These are phyloP conservation scores for Nitzschia putrida DNA, from an alignment of 108 stramenopile genomes.

Conservation along the genomic window DNA sequence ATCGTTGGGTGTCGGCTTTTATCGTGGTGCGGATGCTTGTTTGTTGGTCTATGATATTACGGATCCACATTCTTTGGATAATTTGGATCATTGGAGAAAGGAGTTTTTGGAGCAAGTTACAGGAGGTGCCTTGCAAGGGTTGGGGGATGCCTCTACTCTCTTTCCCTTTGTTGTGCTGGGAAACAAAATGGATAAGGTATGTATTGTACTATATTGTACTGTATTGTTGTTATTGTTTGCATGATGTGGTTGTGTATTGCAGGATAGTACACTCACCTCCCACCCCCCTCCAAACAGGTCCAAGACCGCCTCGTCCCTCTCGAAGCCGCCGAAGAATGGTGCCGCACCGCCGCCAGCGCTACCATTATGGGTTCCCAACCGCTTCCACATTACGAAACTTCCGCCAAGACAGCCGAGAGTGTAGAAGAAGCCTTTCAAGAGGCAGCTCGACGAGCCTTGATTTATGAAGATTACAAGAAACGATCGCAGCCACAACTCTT, in stretches of 20 bases:
- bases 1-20: slow-evolving; percentile 94
- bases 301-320: slow-evolving; percentile 74
- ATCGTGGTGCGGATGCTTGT: slow-evolving; percentile 97
- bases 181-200: slow-evolving; percentile 94
- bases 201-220: not conserved
- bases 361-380: slow-evolving; percentile 62
- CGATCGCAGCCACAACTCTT: slow-evolving; percentile 60
- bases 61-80: slow-evolving; percentile 91
- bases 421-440: slow-evolving; percentile 94
- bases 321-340: slow-evolving; percentile 83
- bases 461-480: slow-evolving; percentile 54
- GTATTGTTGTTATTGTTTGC: not conserved
- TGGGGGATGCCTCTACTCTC: slow-evolving; percentile 47
- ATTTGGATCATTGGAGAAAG: slow-evolving; percentile 91
- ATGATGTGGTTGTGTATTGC: too few species aligned
- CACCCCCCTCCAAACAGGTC: slow-evolving; percentile 29
- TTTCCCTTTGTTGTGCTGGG: slow-evolving; percentile 97
- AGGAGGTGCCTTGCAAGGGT: slow-evolving; percentile 49
- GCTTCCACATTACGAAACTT: slow-evolving; percentile 93
- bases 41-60: slow-evolving; percentile 98
- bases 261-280: too few species aligned
- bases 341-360: slow-evolving; percentile 57
- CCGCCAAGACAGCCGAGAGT: slow-evolving; percentile 92
- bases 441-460: slow-evolving; percentile 56
- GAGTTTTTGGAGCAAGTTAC: slow-evolving; percentile 89